phyloP scores from a whole-genome alignment of 116 monocot species.

The Posidonia oceanica region DNA sequence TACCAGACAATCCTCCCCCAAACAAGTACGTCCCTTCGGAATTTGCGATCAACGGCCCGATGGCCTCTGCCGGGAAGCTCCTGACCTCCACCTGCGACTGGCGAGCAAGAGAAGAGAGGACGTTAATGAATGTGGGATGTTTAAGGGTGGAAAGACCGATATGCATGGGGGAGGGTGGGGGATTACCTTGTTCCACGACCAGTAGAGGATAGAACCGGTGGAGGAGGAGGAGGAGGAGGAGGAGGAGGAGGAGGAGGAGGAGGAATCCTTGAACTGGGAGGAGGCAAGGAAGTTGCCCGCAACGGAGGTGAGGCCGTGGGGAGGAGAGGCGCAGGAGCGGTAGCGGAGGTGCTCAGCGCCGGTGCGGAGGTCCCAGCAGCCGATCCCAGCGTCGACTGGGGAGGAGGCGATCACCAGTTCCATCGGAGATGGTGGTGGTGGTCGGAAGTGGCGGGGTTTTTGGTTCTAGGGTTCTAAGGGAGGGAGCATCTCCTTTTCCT shows the following conservation, averaged over 20 bases:
- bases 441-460: too few species aligned
- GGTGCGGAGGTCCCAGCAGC: slow-evolving; percentile 65
- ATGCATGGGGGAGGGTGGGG: background rate
- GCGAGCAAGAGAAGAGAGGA: background rate
- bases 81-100: slow-evolving; percentile 66
- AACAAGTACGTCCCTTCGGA: slow-evolving; percentile 62
- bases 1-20: slow-evolving; percentile 66
- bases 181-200: slow-evolving; percentile 67
- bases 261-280: slow-evolving; percentile 41
- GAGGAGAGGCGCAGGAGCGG: slow-evolving; percentile 52
- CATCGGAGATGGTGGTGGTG: background rate
- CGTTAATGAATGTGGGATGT: background rate
- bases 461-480: too few species aligned
- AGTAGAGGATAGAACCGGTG: slow-evolving; percentile 50
- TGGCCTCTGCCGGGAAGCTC: slow-evolving; percentile 81
- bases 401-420: slow-evolving; percentile 48
- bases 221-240: too few species aligned
- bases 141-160: background rate
- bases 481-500: too few species aligned
- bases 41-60: slow-evolving; percentile 51
- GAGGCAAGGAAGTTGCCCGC: slow-evolving; percentile 54
- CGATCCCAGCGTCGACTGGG: slow-evolving; percentile 45
- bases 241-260: too few species aligned
- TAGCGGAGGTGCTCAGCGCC: slow-evolving; percentile 62
- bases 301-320: slow-evolving; percentile 50